A percentile compares a stretch with the other conserved stretches of the same genome.
Conservation (phyloP, 1,139 yeast genomes). For the Arxiozyma slooffiae region DNA sequence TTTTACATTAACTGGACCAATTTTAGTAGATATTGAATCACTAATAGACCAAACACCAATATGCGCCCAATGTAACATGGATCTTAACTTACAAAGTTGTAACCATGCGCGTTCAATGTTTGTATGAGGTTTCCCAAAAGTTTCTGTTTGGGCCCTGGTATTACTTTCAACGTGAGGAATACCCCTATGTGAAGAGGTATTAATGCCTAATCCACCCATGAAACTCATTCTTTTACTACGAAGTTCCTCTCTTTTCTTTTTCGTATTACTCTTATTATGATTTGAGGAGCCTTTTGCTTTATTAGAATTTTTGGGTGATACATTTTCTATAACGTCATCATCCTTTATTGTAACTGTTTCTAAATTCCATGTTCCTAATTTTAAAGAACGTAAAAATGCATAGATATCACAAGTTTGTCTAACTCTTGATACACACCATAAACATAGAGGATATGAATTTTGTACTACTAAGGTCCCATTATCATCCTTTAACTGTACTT, state of each 20-base stretch:
- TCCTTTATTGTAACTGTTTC: slow-evolving; percentile 31
- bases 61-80: slow-evolving; percentile 74
- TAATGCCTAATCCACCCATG: slow-evolving; percentile 18
- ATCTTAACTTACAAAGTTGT: slow-evolving; percentile 46
- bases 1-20: slow-evolving; percentile 26
- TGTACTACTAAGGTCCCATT: slow-evolving; percentile 28
- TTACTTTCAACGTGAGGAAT: slow-evolving; percentile 15
- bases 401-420: slow-evolving; percentile 73
- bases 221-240: slow-evolving; percentile 21
- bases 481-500: slow-evolving; percentile 28
- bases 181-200: slow-evolving; percentile 6
- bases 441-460: slow-evolving; percentile 64
- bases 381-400: slow-evolving; percentile 59
- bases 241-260: slow-evolving; percentile 10
- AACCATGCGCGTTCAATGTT: slow-evolving; percentile 44
- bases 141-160: slow-evolving; percentile 7
- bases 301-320: slow-evolving; percentile 12
- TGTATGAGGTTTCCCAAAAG: slow-evolving; percentile 22
- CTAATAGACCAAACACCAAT: slow-evolving; percentile 46
- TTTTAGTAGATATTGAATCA: slow-evolving; percentile 27
- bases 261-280: slow-evolving; percentile 3
- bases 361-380: slow-evolving; percentile 42
- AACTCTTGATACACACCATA: slow-evolving; percentile 67
- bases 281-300: slow-evolving; percentile 9
- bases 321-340: slow-evolving; percentile 6